Percentiles rank a stretch among this genome's conserved stretches.
Conservation (phyloP, 2,329 filamentous ascomycete genomes). For the Tolypocladium inflatum region DNA sequence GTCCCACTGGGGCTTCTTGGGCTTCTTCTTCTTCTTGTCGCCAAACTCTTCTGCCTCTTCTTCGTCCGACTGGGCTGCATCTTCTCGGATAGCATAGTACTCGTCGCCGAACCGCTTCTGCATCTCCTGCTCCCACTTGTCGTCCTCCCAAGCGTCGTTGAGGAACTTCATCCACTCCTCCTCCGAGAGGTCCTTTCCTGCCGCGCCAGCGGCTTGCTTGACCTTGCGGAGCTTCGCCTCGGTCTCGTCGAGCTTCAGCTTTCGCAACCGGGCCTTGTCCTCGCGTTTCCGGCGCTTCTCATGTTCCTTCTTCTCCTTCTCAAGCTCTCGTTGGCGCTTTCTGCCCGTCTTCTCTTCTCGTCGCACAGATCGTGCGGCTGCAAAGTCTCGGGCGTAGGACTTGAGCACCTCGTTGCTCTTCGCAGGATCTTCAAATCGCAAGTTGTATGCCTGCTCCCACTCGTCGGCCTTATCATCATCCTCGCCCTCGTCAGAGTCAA, state of each 20-base stretch:
- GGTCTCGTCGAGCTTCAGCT: constrained; percentile 83
- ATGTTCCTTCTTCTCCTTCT: constrained; percentile 67
- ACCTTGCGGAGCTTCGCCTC: constrained; percentile 81
- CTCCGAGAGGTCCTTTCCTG: constrained; percentile 54
- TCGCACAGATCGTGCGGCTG: constrained; percentile 73
- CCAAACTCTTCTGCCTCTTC: constrained; percentile 52
- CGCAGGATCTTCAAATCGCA: constrained; percentile 87
- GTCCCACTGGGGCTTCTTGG: constrained; percentile 68
- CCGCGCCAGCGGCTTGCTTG: constrained; percentile 77
- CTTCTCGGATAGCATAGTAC: constrained; percentile 73
- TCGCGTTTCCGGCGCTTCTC: constrained; percentile 67
- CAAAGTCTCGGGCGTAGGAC: constrained; percentile 81
- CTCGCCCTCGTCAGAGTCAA: constrained; percentile 91
- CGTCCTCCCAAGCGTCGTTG: constrained; percentile 80
- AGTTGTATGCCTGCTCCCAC: constrained; percentile 89
- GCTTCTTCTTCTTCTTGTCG: constrained; percentile 31
- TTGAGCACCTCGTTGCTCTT: constrained; percentile 81
- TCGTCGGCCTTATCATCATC: constrained; percentile 70
- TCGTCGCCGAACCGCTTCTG: constrained; percentile 75
- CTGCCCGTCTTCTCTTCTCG: constrained; percentile 71
- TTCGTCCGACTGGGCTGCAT: constrained; percentile 55
- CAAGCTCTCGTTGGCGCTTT: constrained; percentile 68
- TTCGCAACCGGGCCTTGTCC: constrained; percentile 75
- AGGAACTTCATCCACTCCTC: constrained; percentile 80
- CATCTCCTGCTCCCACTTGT: constrained; percentile 89